Evolutionary conservation across 2,329 filamentous ascomycete genomes (phyloP), one percentile per base, ranked within the genome.

Genomic region (Metarhizium humberi): DNA sequence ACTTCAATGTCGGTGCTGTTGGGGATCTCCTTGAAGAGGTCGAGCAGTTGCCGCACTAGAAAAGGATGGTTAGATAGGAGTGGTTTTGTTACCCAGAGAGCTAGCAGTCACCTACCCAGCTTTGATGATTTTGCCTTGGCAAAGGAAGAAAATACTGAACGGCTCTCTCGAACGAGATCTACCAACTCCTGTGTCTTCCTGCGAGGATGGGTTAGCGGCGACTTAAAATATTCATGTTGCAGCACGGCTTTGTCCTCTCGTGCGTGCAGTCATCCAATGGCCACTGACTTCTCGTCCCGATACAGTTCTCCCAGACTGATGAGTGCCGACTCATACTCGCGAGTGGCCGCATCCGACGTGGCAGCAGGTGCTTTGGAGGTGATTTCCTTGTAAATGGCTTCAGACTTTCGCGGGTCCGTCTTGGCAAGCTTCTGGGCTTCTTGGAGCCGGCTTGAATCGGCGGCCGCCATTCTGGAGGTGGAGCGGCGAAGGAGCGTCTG

Each of bases 101-200:
- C 3, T 8, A 30, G 45, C 25, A 30, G 16, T 48, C 45, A 48
- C 86, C 61, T 85, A 97, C 94, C 90, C 59, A 99, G 80, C 76
- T 99, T 99, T 55, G 94, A 90, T 36, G 94, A 97, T 83, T 99
- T 99, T 59, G 95, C 94, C 79, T 97, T 96, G 61, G 94, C 94
- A 72, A 99, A 97, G 60, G 90, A 94, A 56, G 92, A 96, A 61
- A 99, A 85, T 48, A 94, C 88, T 61, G 88, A 88, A 68, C 92
- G 85, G 73, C 91, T 96, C 71, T 90, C 89, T 68, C 87, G 92
- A 66, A 99, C 87, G 62, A 99, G 81, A 65, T 91, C 86, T 59
- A 95, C 90, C 58, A 99, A 84, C 66, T 95, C 89, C 68, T 94
- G 79, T 64, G 86, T 78, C 71, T 88, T 89, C 74, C 87, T 91